A percentile compares a stretch with the other conserved stretches of the same genome.
Evolutionary conservation across 352 stramenopile species (phyloP).

Genomic region (Achlya hypogyna): DNA sequence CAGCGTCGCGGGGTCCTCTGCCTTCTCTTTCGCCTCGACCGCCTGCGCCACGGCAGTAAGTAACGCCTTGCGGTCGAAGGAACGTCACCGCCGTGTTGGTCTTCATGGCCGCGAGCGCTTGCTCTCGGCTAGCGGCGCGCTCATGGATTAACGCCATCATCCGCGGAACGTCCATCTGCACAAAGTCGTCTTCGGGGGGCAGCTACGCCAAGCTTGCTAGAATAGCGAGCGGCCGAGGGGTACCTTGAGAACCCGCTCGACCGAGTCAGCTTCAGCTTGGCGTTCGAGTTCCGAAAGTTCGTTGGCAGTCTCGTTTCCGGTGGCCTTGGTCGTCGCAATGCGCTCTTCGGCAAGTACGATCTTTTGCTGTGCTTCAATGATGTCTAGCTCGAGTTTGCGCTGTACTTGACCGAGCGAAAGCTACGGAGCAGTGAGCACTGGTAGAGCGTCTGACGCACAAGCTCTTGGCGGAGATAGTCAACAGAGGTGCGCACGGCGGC

Average conservation of each 20-base stretch:
- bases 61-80: constrained; percentile 6
- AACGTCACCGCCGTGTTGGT: constrained; percentile 19
- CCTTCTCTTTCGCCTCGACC: background rate
- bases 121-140: constrained; percentile 14
- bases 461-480: constrained; percentile 43
- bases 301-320: constrained; percentile 39
- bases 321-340: constrained; percentile 35
- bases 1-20: background rate
- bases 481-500: constrained; percentile 50
- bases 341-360: constrained; percentile 38
- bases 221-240: background rate
- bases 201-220: constrained; percentile 19
- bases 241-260: constrained; percentile 40
- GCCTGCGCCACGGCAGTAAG: background rate
- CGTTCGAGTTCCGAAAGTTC: constrained; percentile 53
- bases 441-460: constrained; percentile 19
- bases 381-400: constrained; percentile 50
- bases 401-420: constrained; percentile 47
- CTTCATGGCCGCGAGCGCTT: constrained; percentile 18
- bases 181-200: constrained; percentile 49
- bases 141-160: constrained; percentile 54
- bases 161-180: constrained; percentile 43
- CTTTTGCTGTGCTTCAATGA: constrained; percentile 33
- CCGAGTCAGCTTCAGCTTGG: constrained; percentile 36
- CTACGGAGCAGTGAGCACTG: background rate